Conservation (phyloP, 306 rosid species). For the Carpinus viminea region DNA sequence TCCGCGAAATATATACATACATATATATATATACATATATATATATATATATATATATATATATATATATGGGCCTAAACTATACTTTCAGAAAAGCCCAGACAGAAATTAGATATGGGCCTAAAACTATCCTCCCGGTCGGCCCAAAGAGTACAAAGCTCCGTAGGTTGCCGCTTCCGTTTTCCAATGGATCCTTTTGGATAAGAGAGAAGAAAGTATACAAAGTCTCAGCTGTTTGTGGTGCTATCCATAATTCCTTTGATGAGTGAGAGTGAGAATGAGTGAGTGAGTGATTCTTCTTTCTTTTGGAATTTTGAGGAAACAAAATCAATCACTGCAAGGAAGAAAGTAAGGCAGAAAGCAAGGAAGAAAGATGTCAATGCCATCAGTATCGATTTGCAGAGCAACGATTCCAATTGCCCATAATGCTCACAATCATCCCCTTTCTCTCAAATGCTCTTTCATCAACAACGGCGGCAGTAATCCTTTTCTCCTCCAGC, state of each 20-base stretch:
- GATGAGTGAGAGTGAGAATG: not conserved
- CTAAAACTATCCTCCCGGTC: no score
- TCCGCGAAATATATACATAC: no score
- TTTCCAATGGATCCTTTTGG: no score
- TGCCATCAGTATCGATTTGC: slow-evolving; percentile 21
- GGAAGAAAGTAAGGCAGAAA: not conserved
- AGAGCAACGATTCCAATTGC: slow-evolving; percentile 18
- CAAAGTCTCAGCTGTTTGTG: no score
- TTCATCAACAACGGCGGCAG: slow-evolving; percentile 9
- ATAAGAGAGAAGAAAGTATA: no score
- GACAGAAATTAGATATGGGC: no score
- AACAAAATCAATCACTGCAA: not conserved
- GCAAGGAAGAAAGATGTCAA: slow-evolving; percentile 18
- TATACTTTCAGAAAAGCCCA: no score
- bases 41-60: no score
- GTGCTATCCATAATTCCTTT: not conserved
- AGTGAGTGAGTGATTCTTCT: not conserved
- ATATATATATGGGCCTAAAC: no score
- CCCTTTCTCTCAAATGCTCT: slow-evolving; percentile 8
- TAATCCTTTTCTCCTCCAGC: slow-evolving; percentile 22
- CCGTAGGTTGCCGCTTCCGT: no score
- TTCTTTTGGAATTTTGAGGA: not conserved
- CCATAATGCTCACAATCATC: not conserved
- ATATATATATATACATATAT: no score
- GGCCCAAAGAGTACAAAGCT: no score